Conservation (phyloP, 768 basidiomycete species). For the Multifurca ochricompacta region DNA sequence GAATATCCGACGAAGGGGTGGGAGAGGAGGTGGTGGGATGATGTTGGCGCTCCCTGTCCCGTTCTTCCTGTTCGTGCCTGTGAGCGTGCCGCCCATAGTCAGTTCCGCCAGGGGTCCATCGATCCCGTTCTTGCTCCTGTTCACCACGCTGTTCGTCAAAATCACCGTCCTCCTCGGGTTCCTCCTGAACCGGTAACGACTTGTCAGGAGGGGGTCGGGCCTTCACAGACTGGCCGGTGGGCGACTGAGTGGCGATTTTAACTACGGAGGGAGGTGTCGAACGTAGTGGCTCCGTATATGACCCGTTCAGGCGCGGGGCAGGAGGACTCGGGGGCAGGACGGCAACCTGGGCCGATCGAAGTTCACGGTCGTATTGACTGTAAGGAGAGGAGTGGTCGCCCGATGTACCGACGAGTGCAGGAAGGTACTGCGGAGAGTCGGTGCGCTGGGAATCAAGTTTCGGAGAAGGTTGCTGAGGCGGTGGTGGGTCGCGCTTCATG, state of each 20-base stretch:
- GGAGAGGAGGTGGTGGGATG: conserved; percentile 14
- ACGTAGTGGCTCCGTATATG: conserved; percentile 14
- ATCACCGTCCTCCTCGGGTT: conserved; percentile 16
- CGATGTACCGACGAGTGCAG: conserved; percentile 14
- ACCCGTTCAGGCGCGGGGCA: conserved; percentile 4
- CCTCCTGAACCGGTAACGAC: conserved; percentile 22
- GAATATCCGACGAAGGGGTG: conserved; percentile 20
- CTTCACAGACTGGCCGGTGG: conserved; percentile 13
- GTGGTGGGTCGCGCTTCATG: conserved; percentile 13
- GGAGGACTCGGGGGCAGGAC: conserved; percentile 16
- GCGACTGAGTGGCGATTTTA: conserved; percentile 12
- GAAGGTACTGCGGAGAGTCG: conserved; percentile 17
- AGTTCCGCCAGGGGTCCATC: conserved; percentile 11
- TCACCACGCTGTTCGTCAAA: conserved; percentile 1
- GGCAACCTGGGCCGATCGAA: conserved; percentile 10
- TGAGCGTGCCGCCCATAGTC: conserved; percentile 13
- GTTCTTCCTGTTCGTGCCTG: conserved; percentile 16
- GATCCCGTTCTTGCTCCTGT: conserved; percentile 13
- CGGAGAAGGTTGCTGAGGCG: conserved; percentile 9
- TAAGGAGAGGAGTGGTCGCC: conserved; percentile 11
- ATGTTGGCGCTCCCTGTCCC: conserved; percentile 10
- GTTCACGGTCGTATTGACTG: conserved; percentile 16
- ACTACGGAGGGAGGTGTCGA: conserved; percentile 13
- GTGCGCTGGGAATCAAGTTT: conserved; percentile 9
- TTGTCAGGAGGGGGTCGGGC: conserved; percentile 21